phyloP scores from a whole-genome alignment of 129 eudicot species.

The Solidago caesia region DNA sequence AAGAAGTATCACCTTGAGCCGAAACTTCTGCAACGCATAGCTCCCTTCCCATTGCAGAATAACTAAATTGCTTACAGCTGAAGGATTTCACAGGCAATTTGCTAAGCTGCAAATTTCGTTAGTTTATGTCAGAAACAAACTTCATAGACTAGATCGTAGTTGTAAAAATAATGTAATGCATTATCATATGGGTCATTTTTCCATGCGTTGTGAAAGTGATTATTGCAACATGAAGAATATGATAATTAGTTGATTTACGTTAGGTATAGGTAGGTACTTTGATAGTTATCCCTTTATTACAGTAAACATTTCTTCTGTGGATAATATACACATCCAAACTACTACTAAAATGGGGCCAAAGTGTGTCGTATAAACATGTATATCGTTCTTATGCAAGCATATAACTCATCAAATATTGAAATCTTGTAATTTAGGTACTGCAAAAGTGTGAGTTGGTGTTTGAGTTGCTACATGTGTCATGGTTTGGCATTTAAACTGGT shows the following conservation, averaged over 20 bases:
- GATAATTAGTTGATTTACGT: too few species aligned
- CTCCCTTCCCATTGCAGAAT: slow-evolving; percentile 76
- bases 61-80: slow-evolving; percentile 55
- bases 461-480: too few species aligned
- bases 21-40: slow-evolving; percentile 66
- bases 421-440: too few species aligned
- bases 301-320: background rate
- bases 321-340: background rate
- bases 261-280: too few species aligned
- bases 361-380: background rate
- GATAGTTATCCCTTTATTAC: background rate
- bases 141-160: background rate
- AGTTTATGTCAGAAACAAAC: background rate
- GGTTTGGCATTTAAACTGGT: too few species aligned
- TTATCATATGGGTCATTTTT: too few species aligned
- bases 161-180: background rate
- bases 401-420: background rate
- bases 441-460: too few species aligned
- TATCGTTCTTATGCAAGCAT: background rate
- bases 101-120: slow-evolving; percentile 46
- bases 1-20: slow-evolving; percentile 27
- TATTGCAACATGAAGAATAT: too few species aligned
- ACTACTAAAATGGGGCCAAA: too few species aligned
- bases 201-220: too few species aligned
- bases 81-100: slow-evolving; percentile 66